Conservation (phyloP, 495 filamentous ascomycete species). For the Lineolata rhizophorae region DNA sequence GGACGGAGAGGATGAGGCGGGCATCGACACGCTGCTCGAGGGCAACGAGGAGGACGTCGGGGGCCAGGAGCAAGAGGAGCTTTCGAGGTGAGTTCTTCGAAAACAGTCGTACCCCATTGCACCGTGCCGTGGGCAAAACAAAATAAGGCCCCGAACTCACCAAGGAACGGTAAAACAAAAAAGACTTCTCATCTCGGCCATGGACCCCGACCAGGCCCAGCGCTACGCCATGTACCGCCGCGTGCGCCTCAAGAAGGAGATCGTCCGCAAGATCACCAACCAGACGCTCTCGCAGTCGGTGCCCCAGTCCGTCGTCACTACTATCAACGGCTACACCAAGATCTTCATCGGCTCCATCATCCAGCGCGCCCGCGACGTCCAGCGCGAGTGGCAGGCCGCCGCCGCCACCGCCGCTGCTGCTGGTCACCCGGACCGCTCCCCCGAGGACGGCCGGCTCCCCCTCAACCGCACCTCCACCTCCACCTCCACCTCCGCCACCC, state of each 20-base stretch:
- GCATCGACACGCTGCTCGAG: background rate
- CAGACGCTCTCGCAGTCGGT: slow-evolving; percentile 79
- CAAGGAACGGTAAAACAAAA: too few relatives aligned
- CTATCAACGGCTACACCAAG: slow-evolving; percentile 63
- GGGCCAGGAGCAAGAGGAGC: too few relatives aligned
- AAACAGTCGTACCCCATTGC: too few relatives aligned
- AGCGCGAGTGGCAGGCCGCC: slow-evolving; percentile 50
- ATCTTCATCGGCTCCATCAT: slow-evolving; percentile 68
- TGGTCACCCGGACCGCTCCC: too few relatives aligned
- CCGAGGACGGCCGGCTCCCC: slow-evolving; percentile 7
- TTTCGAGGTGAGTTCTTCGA: too few relatives aligned
- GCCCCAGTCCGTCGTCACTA: slow-evolving; percentile 51
- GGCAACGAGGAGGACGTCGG: slow-evolving; percentile 4
- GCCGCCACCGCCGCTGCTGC: slow-evolving; percentile 9
- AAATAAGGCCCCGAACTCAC: too few relatives aligned
- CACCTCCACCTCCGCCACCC: background rate
- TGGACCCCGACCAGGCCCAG: slow-evolving; percentile 42
- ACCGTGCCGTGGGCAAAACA: too few relatives aligned
- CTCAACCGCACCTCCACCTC: background rate
- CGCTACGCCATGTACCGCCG: slow-evolving; percentile 57
- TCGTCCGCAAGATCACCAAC: slow-evolving; percentile 43
- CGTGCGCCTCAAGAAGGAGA: slow-evolving; percentile 32
- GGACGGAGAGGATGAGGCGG: slow-evolving; percentile 29
- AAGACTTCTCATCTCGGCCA: slow-evolving; percentile 44
- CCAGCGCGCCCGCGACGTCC: slow-evolving; percentile 56